These are phyloP conservation scores for Diospyros lotus DNA, from an alignment of 148 eudicot species.

Conservation along the genomic window DNA sequence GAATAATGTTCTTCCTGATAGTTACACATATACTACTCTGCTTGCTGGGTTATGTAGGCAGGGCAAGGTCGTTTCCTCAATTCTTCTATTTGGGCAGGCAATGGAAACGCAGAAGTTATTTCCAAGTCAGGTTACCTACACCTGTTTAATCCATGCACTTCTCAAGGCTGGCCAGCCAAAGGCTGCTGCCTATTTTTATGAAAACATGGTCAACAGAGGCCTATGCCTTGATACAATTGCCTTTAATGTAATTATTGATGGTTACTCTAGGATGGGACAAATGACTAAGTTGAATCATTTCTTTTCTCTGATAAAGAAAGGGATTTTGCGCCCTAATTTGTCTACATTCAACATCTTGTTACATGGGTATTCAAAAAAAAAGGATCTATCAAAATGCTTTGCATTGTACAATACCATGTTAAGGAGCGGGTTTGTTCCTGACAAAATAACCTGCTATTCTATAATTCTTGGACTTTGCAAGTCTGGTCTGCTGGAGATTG, in stretches of 20 bases:
- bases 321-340: slow-evolving; percentile 40
- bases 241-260: slow-evolving; percentile 64
- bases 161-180: slow-evolving; percentile 48
- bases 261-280: slow-evolving; percentile 65
- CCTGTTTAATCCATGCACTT: slow-evolving; percentile 59
- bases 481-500: slow-evolving; percentile 53
- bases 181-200: slow-evolving; percentile 48
- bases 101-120: slow-evolving; percentile 33
- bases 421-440: slow-evolving; percentile 51
- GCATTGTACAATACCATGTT: slow-evolving; percentile 35
- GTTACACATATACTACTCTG: slow-evolving; percentile 52
- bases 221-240: slow-evolving; percentile 46
- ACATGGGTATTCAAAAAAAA: slow-evolving; percentile 61
- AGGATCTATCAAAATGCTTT: slow-evolving; percentile 47
- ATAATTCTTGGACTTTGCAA: slow-evolving; percentile 57
- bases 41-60: slow-evolving; percentile 59
- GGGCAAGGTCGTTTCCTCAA: slow-evolving; percentile 52
- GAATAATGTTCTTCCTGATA: slow-evolving; percentile 53
- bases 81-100: slow-evolving; percentile 45
- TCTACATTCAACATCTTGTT: slow-evolving; percentile 82
- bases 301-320: slow-evolving; percentile 33
- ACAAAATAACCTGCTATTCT: slow-evolving; percentile 63
- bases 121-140: slow-evolving; percentile 43
- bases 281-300: slow-evolving; percentile 36
- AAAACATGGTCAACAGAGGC: slow-evolving; percentile 50